Evolutionary conservation across 441 rosid genomes (phyloP).

Genomic region (Arabidopsis lyrata): DNA sequence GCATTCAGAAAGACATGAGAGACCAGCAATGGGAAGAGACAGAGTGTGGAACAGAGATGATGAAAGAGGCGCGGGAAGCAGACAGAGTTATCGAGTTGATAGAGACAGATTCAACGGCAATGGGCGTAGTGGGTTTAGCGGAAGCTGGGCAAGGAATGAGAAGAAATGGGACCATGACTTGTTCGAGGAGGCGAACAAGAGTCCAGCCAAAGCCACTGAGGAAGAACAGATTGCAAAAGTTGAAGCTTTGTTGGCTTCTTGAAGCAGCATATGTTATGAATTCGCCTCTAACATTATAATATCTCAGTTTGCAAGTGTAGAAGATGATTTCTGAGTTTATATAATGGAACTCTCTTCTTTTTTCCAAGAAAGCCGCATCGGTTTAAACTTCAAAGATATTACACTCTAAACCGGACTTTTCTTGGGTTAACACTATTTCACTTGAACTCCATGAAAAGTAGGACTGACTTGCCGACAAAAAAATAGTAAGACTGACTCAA

Average conservation of each 20-base stretch:
- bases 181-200: conserved; percentile 77
- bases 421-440: neutral
- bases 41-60: conserved; percentile 59
- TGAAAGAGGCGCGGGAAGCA: conserved; percentile 54
- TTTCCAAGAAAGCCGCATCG: neutral
- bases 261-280: conserved; percentile 19
- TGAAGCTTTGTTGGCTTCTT: conserved; percentile 84
- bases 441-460: neutral
- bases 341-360: conserved; percentile 30
- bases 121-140: conserved; percentile 53
- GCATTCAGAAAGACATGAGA: conserved; percentile 55
- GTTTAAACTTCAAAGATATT: neutral
- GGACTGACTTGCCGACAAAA: conserved; percentile 9
- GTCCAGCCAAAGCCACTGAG: conserved; percentile 70
- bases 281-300: neutral
- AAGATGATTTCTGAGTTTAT: conserved; percentile 25
- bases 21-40: conserved; percentile 48
- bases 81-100: conserved; percentile 51
- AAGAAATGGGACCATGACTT: conserved; percentile 97
- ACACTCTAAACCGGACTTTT: conserved; percentile 11
- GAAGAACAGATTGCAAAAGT: conserved; percentile 92
- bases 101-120: conserved; percentile 52
- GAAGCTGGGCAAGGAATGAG: conserved; percentile 56
- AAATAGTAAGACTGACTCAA: conserved; percentile 2
- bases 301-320: conserved; percentile 37